Conservation (phyloP, 1,139 yeast species). For the Yamadazyma diospyri region DNA sequence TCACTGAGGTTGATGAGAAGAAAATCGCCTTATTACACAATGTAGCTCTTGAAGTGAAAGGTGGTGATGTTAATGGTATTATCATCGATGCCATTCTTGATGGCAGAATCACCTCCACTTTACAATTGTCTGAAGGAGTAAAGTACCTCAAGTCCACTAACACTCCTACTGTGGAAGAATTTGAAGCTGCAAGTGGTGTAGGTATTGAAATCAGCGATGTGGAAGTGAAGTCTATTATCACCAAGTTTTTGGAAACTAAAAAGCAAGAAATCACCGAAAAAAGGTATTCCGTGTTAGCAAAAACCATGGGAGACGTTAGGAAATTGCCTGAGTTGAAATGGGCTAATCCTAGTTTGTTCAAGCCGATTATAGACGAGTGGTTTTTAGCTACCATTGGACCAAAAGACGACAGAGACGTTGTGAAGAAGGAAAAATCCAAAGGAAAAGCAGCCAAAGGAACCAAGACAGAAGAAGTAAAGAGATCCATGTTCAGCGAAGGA, state of each 20-base stretch:
- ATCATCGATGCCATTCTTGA: constrained; percentile 60
- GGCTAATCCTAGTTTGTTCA: constrained; percentile 86
- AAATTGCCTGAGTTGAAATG: constrained; percentile 74
- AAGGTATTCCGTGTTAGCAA: constrained; percentile 76
- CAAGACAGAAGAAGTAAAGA: constrained; percentile 30
- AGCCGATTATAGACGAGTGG: constrained; percentile 79
- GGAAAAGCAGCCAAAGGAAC: constrained; percentile 19
- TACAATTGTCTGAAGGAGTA: constrained; percentile 80
- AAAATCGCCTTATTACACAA: constrained; percentile 66
- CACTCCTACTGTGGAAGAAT: constrained; percentile 35
- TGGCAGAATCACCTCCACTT: constrained; percentile 60
- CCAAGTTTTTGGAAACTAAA: constrained; percentile 55
- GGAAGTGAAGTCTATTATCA: constrained; percentile 58
- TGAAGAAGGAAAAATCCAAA: constrained; percentile 64
- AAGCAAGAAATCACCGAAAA: constrained; percentile 58
- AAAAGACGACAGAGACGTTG: constrained; percentile 89
- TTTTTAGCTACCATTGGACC: constrained; percentile 77
- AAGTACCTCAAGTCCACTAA: constrained; percentile 59
- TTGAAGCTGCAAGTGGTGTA: constrained; percentile 72
- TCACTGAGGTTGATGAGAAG: constrained; percentile 40
- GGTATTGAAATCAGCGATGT: constrained; percentile 70
- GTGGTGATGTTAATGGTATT: constrained; percentile 34
- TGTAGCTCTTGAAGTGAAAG: constrained; percentile 66
- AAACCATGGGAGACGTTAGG: constrained; percentile 73
- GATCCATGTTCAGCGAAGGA: constrained; percentile 94